These are phyloP conservation scores for Olyra latifolia DNA, from an alignment of 176 grass and related monocot genomes.

Conservation along the genomic window DNA sequence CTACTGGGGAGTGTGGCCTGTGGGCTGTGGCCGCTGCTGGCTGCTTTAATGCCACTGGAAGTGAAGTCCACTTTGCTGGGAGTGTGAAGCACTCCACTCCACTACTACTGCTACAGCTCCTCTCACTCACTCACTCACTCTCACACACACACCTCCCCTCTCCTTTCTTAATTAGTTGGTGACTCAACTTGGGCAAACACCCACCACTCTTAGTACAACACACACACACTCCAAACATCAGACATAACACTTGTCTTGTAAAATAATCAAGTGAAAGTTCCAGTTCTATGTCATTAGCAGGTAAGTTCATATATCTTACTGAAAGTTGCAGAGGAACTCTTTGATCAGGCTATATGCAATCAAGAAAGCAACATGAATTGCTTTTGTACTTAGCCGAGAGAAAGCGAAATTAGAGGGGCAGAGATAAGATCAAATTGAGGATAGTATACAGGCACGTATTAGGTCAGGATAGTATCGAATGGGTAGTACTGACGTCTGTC, in stretches of 20 bases:
- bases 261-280: background rate
- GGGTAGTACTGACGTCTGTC: background rate
- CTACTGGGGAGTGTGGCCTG: slow-evolving; percentile 10
- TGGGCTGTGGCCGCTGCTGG: background rate
- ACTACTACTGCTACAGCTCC: background rate
- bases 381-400: background rate
- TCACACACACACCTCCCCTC: background rate
- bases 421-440: background rate
- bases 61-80: slow-evolving; percentile 60
- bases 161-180: slow-evolving; percentile 19
- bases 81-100: slow-evolving; percentile 64
- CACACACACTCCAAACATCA: background rate
- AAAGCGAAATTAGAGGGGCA: background rate
- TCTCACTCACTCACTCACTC: background rate
- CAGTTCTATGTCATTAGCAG: background rate
- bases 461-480: background rate
- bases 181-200: slow-evolving; percentile 19
- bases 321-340: slow-evolving; percentile 24
- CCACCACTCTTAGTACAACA: slow-evolving; percentile 20
- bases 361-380: slow-evolving; percentile 38
- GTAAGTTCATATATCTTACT: background rate
- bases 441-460: background rate
- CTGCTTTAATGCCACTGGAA: slow-evolving; percentile 47
- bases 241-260: background rate
- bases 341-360: slow-evolving; percentile 6